Percentiles rank a stretch among this genome's conserved stretches.
Evolutionary conservation across 176 grass and related monocot genomes (phyloP).

Genomic region (Tuctoria greenei): DNA sequence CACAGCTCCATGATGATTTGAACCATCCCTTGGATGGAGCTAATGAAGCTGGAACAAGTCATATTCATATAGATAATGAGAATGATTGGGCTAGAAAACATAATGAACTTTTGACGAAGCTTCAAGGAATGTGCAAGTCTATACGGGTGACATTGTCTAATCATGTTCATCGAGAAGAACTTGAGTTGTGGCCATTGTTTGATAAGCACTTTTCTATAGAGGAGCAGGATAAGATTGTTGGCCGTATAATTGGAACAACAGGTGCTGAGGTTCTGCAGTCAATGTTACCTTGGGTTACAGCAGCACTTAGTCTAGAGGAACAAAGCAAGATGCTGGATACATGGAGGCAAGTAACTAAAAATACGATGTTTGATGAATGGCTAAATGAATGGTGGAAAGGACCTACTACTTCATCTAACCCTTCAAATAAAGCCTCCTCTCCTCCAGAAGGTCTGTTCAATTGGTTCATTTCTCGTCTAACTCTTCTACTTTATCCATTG

Average conservation of each 20-base stretch:
- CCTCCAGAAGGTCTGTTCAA: conserved; percentile 49
- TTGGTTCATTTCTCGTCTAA: conserved; percentile 13
- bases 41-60: conserved; percentile 9
- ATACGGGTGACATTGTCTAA: conserved; percentile 74
- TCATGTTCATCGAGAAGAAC: conserved; percentile 82
- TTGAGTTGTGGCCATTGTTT: conserved; percentile 92
- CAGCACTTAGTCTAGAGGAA: conserved; percentile 77
- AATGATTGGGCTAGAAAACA: conserved; percentile 53
- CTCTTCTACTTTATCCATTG: conserved; percentile 7
- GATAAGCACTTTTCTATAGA: conserved; percentile 85
- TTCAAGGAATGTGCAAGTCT: conserved; percentile 94
- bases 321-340: conserved; percentile 77
- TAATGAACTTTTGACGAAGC: conserved; percentile 76
- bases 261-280: conserved; percentile 94
- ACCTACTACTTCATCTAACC: conserved; percentile 29
- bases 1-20: conserved; percentile 46
- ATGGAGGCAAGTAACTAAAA: conserved; percentile 76
- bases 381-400: conserved; percentile 83
- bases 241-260: conserved; percentile 89
- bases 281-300: conserved; percentile 94
- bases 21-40: background rate
- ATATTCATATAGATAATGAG: conserved; percentile 32
- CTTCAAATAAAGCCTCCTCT: conserved; percentile 18
- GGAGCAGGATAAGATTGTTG: conserved; percentile 89
- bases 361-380: conserved; percentile 97